Evolutionary conservation across 2,329 filamentous ascomycete species (phyloP), one percentile per base, ranked within the genome.

Genomic region (Colletotrichum sp.): DNA sequence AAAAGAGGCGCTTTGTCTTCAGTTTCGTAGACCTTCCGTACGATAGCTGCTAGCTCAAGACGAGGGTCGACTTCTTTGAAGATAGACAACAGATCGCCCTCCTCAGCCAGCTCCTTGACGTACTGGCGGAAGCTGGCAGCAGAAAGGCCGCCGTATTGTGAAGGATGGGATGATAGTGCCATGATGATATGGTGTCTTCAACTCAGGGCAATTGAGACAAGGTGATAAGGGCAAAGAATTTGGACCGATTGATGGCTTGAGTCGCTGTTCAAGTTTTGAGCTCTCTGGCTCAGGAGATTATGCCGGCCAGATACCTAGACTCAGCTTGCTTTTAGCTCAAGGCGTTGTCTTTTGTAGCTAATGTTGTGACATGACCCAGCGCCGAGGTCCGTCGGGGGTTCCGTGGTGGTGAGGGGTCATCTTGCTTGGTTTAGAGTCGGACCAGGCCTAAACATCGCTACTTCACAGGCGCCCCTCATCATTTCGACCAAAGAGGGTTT

Each of bases 1-100:
- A 90, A 89, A 0, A 90, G 82, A 0, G 88, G 88, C 2, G 88
- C 88, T 69, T 87, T 88, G 73, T 83, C 85, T 58, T 87, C 78
- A 0, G 81, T 84, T 73, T 90, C 88, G 76, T 83, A 86, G 7
- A 86, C 87, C 16, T 79, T 81, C 7, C 88, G 83, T 4, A 85
- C 86, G 69, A 89, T 89, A 16, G 88, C 88, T 4, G 80, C 86
- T 0, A 82, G 84, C 77, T 89, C 86, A 38, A 89, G 82, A 70
- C 88, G 76, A 9, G 87, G 84, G 69, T 89, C 85, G 16, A 86
- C 78, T 52, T 85, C 81, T 1, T 80, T 70, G 74, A 86, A 81
- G 74, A 89, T 88, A 12, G 58, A 61, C 28, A 61, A 28, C 16
- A 61, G 16, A 28, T 61, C 55, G 26, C 55, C 55, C 28, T 61